phyloP scores from a whole-genome alignment of 306 rosid species.

The Cucurbita moschata region DNA sequence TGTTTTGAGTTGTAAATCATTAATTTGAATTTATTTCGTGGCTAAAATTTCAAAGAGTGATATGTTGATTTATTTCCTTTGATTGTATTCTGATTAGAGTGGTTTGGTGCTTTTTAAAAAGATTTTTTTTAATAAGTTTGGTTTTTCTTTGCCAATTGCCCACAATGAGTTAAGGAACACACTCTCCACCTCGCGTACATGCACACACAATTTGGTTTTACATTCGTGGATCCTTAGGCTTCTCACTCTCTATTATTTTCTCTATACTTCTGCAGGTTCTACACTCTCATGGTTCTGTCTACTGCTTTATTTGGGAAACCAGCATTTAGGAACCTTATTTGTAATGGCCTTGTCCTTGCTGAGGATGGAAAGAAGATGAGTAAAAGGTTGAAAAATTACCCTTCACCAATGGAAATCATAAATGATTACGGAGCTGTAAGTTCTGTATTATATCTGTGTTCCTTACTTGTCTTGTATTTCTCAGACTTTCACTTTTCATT shows the following conservation, averaged over 20 bases:
- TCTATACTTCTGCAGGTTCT: conserved; percentile 56
- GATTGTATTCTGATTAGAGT: neutral
- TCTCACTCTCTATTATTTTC: conserved; percentile 1
- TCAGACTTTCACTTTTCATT: neutral
- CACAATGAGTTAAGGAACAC: neutral
- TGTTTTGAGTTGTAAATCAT: neutral
- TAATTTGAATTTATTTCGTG: neutral
- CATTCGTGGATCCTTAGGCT: neutral
- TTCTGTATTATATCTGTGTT: conserved; percentile 5
- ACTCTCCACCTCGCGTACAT: neutral
- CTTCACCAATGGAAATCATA: conserved; percentile 78
- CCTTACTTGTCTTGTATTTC: neutral
- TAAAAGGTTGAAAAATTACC: conserved; percentile 85
- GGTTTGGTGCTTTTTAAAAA: neutral
- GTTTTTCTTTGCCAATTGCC: neutral
- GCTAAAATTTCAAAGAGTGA: neutral
- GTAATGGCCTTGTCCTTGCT: conserved; percentile 95
- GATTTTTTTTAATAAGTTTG: neutral
- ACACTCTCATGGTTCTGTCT: conserved; percentile 89
- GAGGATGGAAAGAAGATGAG: conserved; percentile 98
- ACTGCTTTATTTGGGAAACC: conserved; percentile 90
- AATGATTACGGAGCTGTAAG: conserved; percentile 82
- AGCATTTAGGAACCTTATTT: conserved; percentile 83
- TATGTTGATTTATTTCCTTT: neutral
- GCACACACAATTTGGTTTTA: neutral